Evolutionary conservation across 176 grass and related monocot genomes (phyloP).

Genomic region (Musa beccarii): DNA sequence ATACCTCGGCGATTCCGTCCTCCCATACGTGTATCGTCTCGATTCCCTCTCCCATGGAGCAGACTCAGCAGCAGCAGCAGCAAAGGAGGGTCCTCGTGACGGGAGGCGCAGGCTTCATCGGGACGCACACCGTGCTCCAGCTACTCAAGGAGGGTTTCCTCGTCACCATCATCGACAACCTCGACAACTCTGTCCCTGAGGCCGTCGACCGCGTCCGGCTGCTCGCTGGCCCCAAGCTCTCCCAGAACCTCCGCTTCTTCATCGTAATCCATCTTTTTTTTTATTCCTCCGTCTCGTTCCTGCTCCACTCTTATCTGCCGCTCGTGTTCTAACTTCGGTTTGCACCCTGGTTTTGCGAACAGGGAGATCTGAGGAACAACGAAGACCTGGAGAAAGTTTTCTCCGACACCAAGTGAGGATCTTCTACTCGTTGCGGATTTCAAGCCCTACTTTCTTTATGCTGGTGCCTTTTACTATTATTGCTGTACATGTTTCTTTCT

Average conservation of each 20-base stretch:
- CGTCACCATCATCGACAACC: slow-evolving; percentile 80
- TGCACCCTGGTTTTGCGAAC: slow-evolving; percentile 10
- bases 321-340: not conserved
- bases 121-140: slow-evolving; percentile 87
- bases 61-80: not conserved
- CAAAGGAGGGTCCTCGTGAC: slow-evolving; percentile 63
- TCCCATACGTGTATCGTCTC: not conserved
- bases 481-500: not conserved
- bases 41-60: not conserved
- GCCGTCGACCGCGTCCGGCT: slow-evolving; percentile 69
- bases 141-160: slow-evolving; percentile 56
- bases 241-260: slow-evolving; percentile 56
- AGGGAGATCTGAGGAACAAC: slow-evolving; percentile 69
- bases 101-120: slow-evolving; percentile 85
- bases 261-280: not conserved
- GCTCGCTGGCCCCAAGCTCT: slow-evolving; percentile 57
- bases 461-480: not conserved
- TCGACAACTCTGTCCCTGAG: slow-evolving; percentile 85
- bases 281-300: not conserved
- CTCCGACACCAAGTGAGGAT: slow-evolving; percentile 28
- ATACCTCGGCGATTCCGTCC: not conserved
- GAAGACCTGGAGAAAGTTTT: slow-evolving; percentile 75
- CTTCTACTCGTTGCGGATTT: not conserved
- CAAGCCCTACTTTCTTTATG: not conserved
- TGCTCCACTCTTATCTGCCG: not conserved